phyloP scores from a whole-genome alignment of 352 stramenopile genomes.

The Blastocystis sp. region DNA sequence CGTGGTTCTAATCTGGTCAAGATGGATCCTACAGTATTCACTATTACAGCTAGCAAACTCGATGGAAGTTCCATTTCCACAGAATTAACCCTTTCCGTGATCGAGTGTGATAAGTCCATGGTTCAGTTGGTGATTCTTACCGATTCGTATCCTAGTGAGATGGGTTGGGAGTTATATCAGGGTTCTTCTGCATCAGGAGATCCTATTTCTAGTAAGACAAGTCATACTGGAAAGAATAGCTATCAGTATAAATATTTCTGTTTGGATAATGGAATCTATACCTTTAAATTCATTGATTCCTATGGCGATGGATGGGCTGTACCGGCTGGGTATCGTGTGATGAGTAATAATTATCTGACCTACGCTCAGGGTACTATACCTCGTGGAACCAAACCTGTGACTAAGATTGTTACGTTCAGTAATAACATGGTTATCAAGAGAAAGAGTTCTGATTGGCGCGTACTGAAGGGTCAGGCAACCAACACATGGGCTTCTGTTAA shows the following conservation, averaged over 20 bases:
- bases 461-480: neutral
- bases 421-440: neutral
- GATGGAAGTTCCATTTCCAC: constrained; percentile 17
- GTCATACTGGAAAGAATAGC: neutral
- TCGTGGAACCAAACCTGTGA: neutral
- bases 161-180: neutral
- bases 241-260: constrained; percentile 66
- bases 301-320: constrained; percentile 25
- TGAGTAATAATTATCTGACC: neutral
- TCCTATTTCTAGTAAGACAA: neutral
- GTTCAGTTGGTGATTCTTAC: constrained; percentile 14
- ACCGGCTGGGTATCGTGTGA: constrained; percentile 28
- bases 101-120: constrained; percentile 55
- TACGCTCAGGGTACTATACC: neutral
- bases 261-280: constrained; percentile 42
- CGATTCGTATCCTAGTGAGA: constrained; percentile 11
- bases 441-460: neutral
- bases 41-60: constrained; percentile 35
- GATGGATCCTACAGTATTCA: constrained; percentile 4
- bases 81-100: constrained; percentile 12
- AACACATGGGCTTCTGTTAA: neutral
- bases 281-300: constrained; percentile 52
- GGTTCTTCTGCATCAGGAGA: neutral
- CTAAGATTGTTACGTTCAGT: constrained; percentile 20
- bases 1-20: neutral